phyloP scores from a whole-genome alignment of 1,284 basidiomycete genomes.

The Vanrija pseudolonga region DNA sequence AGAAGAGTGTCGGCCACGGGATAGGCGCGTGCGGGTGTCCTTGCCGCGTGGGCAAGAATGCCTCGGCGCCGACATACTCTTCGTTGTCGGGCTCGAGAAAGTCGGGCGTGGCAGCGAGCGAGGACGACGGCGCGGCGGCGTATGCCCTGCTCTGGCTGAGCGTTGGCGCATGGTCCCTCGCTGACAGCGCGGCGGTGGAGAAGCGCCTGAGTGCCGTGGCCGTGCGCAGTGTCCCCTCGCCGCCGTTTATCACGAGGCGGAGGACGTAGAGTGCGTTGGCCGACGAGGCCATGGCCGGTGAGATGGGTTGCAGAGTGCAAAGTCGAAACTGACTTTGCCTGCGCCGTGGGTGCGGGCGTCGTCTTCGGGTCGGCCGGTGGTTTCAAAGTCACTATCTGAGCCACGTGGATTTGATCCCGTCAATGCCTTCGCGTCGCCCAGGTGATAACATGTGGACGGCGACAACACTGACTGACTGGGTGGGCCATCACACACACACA shows the following conservation, averaged over 20 bases:
- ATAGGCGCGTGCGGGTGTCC: constrained; percentile 16
- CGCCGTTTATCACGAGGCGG: constrained; percentile 11
- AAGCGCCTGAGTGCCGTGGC: background rate
- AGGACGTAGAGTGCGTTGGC: constrained; percentile 21
- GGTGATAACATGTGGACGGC: too few relatives aligned
- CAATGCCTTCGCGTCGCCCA: too few relatives aligned
- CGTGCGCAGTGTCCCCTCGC: background rate
- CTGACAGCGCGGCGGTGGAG: constrained; percentile 1
- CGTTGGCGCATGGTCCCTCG: too few relatives aligned
- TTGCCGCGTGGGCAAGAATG: constrained; percentile 22
- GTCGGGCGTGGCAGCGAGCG: background rate
- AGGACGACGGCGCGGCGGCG: background rate
- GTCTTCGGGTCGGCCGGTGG: too few relatives aligned
- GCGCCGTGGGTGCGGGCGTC: too few relatives aligned
- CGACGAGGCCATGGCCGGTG: background rate
- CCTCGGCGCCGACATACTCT: constrained; percentile 26
- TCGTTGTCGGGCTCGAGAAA: constrained; percentile 33
- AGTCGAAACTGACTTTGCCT: too few relatives aligned
- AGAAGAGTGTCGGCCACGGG: constrained; percentile 40
- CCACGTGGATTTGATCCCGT: too few relatives aligned
- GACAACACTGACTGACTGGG: too few relatives aligned
- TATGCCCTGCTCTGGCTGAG: background rate
- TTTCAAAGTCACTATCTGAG: too few relatives aligned
- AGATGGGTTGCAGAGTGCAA: background rate
- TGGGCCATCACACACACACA: background rate